Conservation (phyloP, 2,329 filamentous ascomycete genomes). For the Phyllosticta capitalensis region DNA sequence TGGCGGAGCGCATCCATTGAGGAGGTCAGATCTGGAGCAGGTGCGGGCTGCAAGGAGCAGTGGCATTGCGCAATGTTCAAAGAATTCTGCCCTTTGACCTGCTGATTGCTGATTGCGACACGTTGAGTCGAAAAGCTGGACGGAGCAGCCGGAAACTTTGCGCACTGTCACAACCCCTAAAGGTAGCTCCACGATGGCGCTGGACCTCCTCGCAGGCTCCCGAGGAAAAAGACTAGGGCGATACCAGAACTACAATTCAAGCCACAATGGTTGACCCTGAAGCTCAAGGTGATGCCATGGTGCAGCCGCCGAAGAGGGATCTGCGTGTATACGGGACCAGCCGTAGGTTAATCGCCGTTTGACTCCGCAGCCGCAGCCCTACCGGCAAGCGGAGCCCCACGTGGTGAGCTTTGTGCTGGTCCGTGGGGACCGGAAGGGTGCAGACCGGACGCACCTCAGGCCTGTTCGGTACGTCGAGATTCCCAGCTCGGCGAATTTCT, state of each 20-base stretch:
- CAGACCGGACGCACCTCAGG: not conserved
- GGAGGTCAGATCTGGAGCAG: not conserved
- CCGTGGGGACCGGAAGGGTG: constrained; percentile 1
- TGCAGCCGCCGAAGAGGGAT: not conserved
- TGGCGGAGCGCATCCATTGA: not conserved
- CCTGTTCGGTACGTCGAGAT: not conserved
- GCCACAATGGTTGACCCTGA: not conserved
- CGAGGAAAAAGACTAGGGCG: too few relatives aligned
- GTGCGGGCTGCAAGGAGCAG: not conserved
- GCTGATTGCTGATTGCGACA: not conserved
- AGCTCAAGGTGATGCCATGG: not conserved
- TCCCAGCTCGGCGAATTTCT: not conserved
- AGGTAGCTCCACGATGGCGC: not conserved
- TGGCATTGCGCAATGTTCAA: not conserved
- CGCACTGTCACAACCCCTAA: not conserved
- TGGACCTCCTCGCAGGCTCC: too few relatives aligned
- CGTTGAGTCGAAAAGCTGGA: not conserved
- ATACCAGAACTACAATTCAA: not conserved
- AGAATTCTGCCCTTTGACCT: not conserved
- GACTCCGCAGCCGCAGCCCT: constrained; percentile 3
- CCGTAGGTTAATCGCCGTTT: not conserved
- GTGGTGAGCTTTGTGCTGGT: constrained; percentile 9
- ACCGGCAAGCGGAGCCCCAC: constrained; percentile 5
- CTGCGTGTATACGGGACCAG: not conserved
- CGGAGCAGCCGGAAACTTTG: not conserved